phyloP scores from a whole-genome alignment of 2,329 filamentous ascomycete species.

The Elsinoe ampelina region DNA sequence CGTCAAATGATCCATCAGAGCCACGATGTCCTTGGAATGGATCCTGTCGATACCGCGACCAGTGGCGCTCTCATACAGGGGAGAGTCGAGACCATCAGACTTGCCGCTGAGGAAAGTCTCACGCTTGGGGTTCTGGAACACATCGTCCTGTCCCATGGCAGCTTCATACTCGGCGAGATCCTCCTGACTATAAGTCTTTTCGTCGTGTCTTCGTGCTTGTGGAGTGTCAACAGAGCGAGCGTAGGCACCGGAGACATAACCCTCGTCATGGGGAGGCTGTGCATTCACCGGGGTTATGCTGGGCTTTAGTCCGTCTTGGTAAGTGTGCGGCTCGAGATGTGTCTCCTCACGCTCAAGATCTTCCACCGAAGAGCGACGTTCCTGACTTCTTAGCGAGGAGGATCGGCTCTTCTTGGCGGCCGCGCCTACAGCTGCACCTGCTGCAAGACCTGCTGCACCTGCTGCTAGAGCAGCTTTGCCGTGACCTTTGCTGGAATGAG shows the following conservation, averaged over 20 bases:
- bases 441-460: slow-evolving; percentile 37
- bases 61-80: slow-evolving; percentile 81
- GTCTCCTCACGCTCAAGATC: slow-evolving; percentile 12
- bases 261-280: slow-evolving; percentile 15
- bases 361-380: slow-evolving; percentile 9
- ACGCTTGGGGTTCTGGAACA: slow-evolving; percentile 49
- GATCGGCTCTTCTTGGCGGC: slow-evolving; percentile 6
- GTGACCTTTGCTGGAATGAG: slow-evolving; percentile 8
- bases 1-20: slow-evolving; percentile 96
- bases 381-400: background rate
- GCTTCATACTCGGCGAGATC: slow-evolving; percentile 29
- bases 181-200: background rate
- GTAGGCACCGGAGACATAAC: slow-evolving; percentile 17
- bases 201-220: background rate
- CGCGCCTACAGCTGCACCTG: slow-evolving; percentile 14
- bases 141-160: slow-evolving; percentile 45
- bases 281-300: slow-evolving; percentile 13
- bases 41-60: slow-evolving; percentile 84
- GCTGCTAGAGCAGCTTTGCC: slow-evolving; percentile 22
- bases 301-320: slow-evolving; percentile 11
- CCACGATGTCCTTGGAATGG: slow-evolving; percentile 91
- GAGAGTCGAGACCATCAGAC: slow-evolving; percentile 83
- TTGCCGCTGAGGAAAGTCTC: slow-evolving; percentile 70
- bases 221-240: slow-evolving; percentile 16
- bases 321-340: slow-evolving; percentile 10